Conservation (phyloP, 2,329 filamentous ascomycete genomes). For the Trichoderma hamatum region DNA sequence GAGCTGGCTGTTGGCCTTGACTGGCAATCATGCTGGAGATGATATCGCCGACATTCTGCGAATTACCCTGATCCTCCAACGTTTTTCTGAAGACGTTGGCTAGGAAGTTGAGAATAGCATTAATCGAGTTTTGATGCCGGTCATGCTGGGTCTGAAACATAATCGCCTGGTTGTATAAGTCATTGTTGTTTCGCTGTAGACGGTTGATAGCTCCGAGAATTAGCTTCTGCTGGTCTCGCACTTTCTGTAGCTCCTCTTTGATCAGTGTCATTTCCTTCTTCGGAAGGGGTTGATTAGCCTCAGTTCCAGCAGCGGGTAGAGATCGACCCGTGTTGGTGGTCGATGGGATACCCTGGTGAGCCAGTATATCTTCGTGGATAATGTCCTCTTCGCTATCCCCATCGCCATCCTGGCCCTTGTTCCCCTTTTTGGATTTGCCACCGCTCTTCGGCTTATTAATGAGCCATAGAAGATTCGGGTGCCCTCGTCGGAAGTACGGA, state of each 20-base stretch:
- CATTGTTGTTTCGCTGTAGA: slow-evolving; percentile 81
- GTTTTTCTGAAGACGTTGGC: slow-evolving; percentile 96
- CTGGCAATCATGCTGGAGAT: slow-evolving; percentile 74
- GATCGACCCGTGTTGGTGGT: slow-evolving; percentile 36
- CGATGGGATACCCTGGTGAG: slow-evolving; percentile 31
- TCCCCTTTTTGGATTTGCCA: slow-evolving; percentile 58
- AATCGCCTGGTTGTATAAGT: slow-evolving; percentile 83
- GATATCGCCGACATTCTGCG: slow-evolving; percentile 80
- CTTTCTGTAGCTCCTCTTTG: slow-evolving; percentile 76
- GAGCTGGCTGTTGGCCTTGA: slow-evolving; percentile 50
- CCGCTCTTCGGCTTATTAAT: slow-evolving; percentile 93
- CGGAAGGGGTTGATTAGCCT: slow-evolving; percentile 52
- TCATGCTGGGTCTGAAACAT: slow-evolving; percentile 91
- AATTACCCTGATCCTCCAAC: slow-evolving; percentile 77
- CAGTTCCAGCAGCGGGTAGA: slow-evolving; percentile 49
- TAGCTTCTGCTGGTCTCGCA: slow-evolving; percentile 83
- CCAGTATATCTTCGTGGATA: slow-evolving; percentile 45
- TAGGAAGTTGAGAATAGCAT: slow-evolving; percentile 95
- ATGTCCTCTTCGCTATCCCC: slow-evolving; percentile 67
- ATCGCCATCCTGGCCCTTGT: slow-evolving; percentile 68
- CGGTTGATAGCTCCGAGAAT: slow-evolving; percentile 82
- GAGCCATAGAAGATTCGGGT: slow-evolving; percentile 90
- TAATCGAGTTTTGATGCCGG: slow-evolving; percentile 97
- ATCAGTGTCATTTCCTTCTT: slow-evolving; percentile 78
- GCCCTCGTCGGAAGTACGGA: slow-evolving; percentile 90